phyloP scores from a whole-genome alignment of 768 basidiomycete species.

The Hemileccinum impolitum region DNA sequence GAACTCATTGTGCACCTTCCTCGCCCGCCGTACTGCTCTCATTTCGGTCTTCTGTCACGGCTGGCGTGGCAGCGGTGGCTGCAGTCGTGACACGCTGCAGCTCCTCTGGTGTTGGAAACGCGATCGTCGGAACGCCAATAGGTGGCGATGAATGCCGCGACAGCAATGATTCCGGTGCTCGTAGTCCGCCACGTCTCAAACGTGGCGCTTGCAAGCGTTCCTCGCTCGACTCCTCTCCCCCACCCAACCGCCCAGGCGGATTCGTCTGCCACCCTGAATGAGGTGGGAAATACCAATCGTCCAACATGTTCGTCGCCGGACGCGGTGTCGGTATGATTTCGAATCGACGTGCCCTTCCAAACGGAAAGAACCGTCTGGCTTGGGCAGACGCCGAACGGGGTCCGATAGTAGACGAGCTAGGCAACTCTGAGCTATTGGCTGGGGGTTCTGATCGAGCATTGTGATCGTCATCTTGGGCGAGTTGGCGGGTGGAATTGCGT shows the following conservation, averaged over 20 bases:
- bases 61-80: not conserved
- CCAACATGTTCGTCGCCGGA: slow-evolving; percentile 25
- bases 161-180: slow-evolving; percentile 60
- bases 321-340: slow-evolving; percentile 35
- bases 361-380: slow-evolving; percentile 57
- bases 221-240: slow-evolving; percentile 31
- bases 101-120: slow-evolving; percentile 22
- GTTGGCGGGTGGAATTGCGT: slow-evolving; percentile 45
- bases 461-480: slow-evolving; percentile 28
- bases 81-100: slow-evolving; percentile 17
- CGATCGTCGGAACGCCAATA: slow-evolving; percentile 21
- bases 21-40: too few relatives aligned
- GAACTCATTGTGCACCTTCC: slow-evolving; percentile 14
- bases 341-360: slow-evolving; percentile 44
- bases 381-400: slow-evolving; percentile 19
- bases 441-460: slow-evolving; percentile 8
- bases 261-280: slow-evolving; percentile 19
- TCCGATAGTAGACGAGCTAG: slow-evolving; percentile 6
- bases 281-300: slow-evolving; percentile 34
- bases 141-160: slow-evolving; percentile 43
- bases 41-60: slow-evolving; percentile 1
- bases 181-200: slow-evolving; percentile 63
- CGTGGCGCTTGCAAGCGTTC: slow-evolving; percentile 45
- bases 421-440: not conserved
- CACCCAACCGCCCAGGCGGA: slow-evolving; percentile 16